These are phyloP conservation scores for Murraya koenigii DNA, from an alignment of 345 rosid species.

Conservation along the genomic window DNA sequence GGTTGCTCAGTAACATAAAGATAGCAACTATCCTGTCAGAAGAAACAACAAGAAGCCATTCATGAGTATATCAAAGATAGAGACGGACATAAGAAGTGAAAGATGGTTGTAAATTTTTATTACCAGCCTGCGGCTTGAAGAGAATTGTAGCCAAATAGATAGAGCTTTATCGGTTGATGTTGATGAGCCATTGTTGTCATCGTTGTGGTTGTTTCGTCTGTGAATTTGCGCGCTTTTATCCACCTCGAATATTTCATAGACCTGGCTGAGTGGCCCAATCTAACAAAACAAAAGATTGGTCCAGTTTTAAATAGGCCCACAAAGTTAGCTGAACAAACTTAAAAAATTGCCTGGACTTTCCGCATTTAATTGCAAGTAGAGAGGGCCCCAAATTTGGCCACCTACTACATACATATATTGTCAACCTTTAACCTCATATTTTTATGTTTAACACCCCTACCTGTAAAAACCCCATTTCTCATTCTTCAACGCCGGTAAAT, in stretches of 20 bases:
- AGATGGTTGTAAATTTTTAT: neutral
- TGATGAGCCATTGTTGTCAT: slow-evolving; percentile 17
- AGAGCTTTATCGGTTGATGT: slow-evolving; percentile 32
- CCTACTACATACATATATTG: too few relatives aligned
- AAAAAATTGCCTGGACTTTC: neutral
- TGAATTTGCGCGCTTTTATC: neutral
- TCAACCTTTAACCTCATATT: too few relatives aligned
- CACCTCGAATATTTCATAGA: neutral
- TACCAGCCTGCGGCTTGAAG: slow-evolving; percentile 72
- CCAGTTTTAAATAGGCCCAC: neutral
- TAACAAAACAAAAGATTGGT: neutral
- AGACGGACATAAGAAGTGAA: neutral
- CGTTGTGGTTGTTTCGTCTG: too few relatives aligned
- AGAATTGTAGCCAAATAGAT: slow-evolving; percentile 71
- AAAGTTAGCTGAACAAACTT: neutral
- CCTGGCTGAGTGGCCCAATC: neutral
- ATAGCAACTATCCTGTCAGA: slow-evolving; percentile 51
- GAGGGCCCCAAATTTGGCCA: neutral
- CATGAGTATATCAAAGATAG: neutral
- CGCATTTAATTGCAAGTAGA: too few relatives aligned
- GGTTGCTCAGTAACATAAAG: slow-evolving; percentile 32
- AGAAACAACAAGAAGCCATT: neutral
- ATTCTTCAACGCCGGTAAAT: too few relatives aligned
- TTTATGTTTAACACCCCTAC: too few relatives aligned
- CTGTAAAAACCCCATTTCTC: too few relatives aligned